Evolutionary conservation across 352 stramenopile genomes (phyloP).

Genomic region (Phytophthora palmivora): DNA sequence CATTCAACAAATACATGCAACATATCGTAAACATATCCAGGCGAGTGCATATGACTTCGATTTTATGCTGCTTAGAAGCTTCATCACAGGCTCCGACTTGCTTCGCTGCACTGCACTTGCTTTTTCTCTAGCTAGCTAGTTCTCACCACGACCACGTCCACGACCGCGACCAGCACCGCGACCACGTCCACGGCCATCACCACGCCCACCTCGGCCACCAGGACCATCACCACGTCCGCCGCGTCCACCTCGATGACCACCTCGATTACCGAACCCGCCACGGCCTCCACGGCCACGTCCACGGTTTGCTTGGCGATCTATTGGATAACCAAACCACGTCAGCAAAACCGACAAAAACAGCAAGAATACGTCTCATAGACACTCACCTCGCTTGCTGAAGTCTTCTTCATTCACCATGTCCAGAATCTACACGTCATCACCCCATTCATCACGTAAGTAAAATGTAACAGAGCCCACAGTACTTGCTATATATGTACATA

Average conservation of each 20-base stretch:
- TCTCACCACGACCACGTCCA: conserved; percentile 50
- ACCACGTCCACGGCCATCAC: conserved; percentile 41
- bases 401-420: conserved; percentile 97
- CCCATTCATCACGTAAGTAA: conserved; percentile 5
- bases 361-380: conserved; percentile 10
- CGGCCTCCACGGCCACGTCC: conserved; percentile 76
- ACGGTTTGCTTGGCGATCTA: conserved; percentile 77
- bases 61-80: conserved; percentile 18
- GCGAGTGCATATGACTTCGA: conserved; percentile 10
- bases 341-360: conserved; percentile 17
- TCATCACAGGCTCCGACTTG: neutral
- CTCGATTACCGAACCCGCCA: conserved; percentile 55
- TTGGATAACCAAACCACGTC: conserved; percentile 13
- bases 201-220: conserved; percentile 15
- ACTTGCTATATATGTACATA: conserved; percentile 29
- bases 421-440: conserved; percentile 64
- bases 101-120: conserved; percentile 13
- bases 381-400: conserved; percentile 76
- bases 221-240: conserved; percentile 29
- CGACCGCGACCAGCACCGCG: conserved; percentile 49
- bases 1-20: conserved; percentile 26
- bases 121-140: conserved; percentile 37
- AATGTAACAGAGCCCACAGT: neutral
- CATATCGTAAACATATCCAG: conserved; percentile 11
- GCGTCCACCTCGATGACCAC: conserved; percentile 48